phyloP scores from a whole-genome alignment of 129 eudicot genomes.

The Escallonia rubra region DNA sequence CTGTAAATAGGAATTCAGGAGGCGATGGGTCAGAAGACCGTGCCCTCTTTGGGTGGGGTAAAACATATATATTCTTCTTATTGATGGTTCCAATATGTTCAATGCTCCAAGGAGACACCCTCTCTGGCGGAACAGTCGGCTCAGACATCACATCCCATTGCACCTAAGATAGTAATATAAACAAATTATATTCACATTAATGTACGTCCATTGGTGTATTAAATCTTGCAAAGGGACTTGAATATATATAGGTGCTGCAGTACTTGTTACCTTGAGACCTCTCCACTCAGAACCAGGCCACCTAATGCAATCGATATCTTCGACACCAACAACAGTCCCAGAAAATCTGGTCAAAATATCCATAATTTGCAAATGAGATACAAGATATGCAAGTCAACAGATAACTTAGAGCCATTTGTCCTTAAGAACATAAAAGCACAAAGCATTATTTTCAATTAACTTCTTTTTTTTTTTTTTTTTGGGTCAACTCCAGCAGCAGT shows the following conservation, averaged over 20 bases:
- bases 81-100: conserved; percentile 2
- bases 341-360: conserved; percentile 6
- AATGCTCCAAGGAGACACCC: conserved; percentile 30
- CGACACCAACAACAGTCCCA: conserved; percentile 14
- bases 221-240: not conserved
- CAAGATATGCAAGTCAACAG: not conserved
- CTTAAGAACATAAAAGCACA: not conserved
- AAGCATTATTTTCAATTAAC: no score
- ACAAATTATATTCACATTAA: not conserved
- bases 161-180: conserved; percentile 10
- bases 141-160: conserved; percentile 11
- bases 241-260: not conserved
- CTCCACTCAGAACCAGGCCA: conserved; percentile 34
- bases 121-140: not conserved
- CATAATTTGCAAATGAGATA: not conserved
- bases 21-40: not conserved
- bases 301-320: conserved; percentile 16
- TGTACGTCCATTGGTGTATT: not conserved
- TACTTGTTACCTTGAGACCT: conserved; percentile 19
- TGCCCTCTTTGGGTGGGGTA: conserved; percentile 1
- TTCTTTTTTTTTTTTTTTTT: no score
- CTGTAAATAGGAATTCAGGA: not conserved
- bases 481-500: no score
- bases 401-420: not conserved
- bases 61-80: not conserved